phyloP scores from a whole-genome alignment of 495 filamentous ascomycete genomes.

The Hyaloscypha variabilis region DNA sequence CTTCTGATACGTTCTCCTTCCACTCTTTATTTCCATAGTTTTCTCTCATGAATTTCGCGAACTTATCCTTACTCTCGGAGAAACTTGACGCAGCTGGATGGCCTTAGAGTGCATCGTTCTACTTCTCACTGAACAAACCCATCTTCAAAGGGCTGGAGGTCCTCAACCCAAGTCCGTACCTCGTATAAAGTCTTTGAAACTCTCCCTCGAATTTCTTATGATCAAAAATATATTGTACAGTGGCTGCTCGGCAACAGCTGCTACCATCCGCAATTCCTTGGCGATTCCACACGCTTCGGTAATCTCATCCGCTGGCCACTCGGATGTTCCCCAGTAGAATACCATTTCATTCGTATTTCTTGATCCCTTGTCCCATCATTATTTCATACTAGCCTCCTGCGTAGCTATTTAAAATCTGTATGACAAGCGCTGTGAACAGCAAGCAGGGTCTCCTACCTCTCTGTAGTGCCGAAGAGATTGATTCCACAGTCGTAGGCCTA shows the following conservation, averaged over 20 bases:
- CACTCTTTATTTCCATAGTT: slow-evolving; percentile 29
- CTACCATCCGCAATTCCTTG: slow-evolving; percentile 6
- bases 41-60: slow-evolving; percentile 26
- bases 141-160: slow-evolving; percentile 70
- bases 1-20: slow-evolving; percentile 22
- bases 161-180: slow-evolving; percentile 68
- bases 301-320: slow-evolving; percentile 56
- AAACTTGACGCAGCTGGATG: slow-evolving; percentile 46
- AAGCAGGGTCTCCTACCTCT: slow-evolving; percentile 38
- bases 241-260: slow-evolving; percentile 64
- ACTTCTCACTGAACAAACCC: slow-evolving; percentile 78
- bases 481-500: slow-evolving; percentile 71
- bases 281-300: slow-evolving; percentile 57
- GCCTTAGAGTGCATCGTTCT: slow-evolving; percentile 67
- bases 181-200: slow-evolving; percentile 64
- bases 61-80: slow-evolving; percentile 22
- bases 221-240: slow-evolving; percentile 78
- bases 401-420: slow-evolving; percentile 46
- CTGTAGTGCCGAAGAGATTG: slow-evolving; percentile 57
- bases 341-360: slow-evolving; percentile 62
- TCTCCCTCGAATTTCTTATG: slow-evolving; percentile 78
- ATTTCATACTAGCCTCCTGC: slow-evolving; percentile 62
- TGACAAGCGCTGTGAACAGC: slow-evolving; percentile 17
- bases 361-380: slow-evolving; percentile 58
- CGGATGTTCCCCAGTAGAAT: slow-evolving; percentile 53